Base-by-base conservation (phyloP, 768 basidiomycete genomes). In the Amanita pseudoporphyria region DNA sequence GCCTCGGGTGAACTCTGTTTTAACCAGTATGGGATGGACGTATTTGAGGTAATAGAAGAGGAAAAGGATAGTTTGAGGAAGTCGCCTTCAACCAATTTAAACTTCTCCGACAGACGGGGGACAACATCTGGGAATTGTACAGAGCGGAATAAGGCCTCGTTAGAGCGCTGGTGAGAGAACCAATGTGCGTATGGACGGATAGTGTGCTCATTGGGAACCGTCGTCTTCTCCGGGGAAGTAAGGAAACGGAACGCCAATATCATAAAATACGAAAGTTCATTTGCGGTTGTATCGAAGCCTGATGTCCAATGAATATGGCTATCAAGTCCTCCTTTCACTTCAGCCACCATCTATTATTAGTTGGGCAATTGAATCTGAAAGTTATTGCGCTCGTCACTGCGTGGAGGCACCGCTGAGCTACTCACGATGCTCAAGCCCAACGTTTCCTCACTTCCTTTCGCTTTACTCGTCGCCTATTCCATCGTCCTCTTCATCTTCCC, bases 201-300 rank as follows among this genome's bases (percentile, higher is more conserved):
- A 7, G 56, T 61, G 60, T 84, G 81, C 57, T 82, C 68, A 43
- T 77, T 59, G 1, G 59, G 41, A 6, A 48, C 32, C 1, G 64
- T 60, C 0, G 80, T 78, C 5, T 66, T 62, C 5, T 67, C 63
- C 4, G 71, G 67, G 1, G 76, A 79, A 14, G 81, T 68, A 12
- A 85, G 67, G 58, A 81, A 78, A 3, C 75, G 73, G 49, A 80
- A 69, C 0, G 76, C 75, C 12, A 84, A 67, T 38, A 69, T 78
- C 82, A 84, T 83, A 63, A 76, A 84, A 54, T 67, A 74, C 0
- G 82, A 84, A 7, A 80, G 64, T 58, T 85, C 82, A 54, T 78
- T 78, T 2, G 81, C 80, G 0, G 76, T 78, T 0, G 77, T 78
- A 42, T 72, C 65, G 53, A 71, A 84, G 6, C 80, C 74, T 76